Evolutionary conservation across 2,329 filamentous ascomycete genomes (phyloP), one percentile per base, ranked within the genome.

Genomic region (Blumeriella jaapii): DNA sequence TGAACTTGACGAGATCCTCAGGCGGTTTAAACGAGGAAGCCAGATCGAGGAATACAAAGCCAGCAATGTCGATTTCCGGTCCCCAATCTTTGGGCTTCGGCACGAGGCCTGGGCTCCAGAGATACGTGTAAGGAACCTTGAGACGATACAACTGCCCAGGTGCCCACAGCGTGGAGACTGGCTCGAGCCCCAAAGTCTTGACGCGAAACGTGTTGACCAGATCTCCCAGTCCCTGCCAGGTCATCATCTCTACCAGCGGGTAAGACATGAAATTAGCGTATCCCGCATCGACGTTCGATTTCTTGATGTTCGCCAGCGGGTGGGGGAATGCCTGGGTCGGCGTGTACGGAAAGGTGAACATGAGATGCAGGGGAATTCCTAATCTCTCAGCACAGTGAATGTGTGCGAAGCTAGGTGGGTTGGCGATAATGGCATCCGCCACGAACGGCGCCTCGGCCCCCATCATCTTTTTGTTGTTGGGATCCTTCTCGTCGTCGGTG

Each of bases 301-400:
- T 69, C 51, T 78, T 82, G 56, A 89, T 78, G 51, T 75, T 84
- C 7, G 82, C 81, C 31, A 89, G 56, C 0, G 83, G 82, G 53
- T 89, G 82, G 0, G 53, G 53, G 45, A 89, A 89, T 0, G 73
- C 68, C 36, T 76, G 69, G 0, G 82, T 87, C 0, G 82, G 80
- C 0, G 75, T 82, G 50, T 83, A 87, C 0, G 82, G 82, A 38
- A 87, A 80, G 40, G 86, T 94, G 55, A 94, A 94, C 78, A 93
- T 91, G 43, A 94, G 62, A 53, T 87, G 81, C 2, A 89, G 57
- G 0, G 83, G 83, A 13, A 87, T 73, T 0, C 82, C 82, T 15
- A 91, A 56, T 16, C 79, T 74, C 57, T 91, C 82, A 0, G 83
- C 83, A 44, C 82, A 85, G 57, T 86, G 82, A 1, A 86, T 65